Evolutionary conservation across 345 rosid species (phyloP), one percentile per base, ranked within the genome.

Genomic region (Kernera saxatilis): DNA sequence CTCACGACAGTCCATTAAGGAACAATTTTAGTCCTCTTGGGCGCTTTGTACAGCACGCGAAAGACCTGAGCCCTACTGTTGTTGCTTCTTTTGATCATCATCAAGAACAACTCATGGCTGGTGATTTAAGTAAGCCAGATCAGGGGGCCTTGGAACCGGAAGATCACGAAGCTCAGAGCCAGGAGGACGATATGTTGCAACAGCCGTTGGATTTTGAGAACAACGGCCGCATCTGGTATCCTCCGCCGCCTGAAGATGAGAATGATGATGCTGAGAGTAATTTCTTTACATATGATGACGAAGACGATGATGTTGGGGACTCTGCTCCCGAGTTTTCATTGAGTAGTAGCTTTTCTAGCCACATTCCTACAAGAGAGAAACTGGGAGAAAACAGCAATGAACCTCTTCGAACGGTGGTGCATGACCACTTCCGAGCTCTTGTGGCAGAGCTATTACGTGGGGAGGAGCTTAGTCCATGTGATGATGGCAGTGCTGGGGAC

Each of bases 391-490:
- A 77, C 70, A 84, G 77, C 72, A 89, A 80, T 74, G 97, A 88
- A 63, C 94, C 97, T 70, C 82, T 88, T 29, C 79, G 78, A 76
- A 86, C 91, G 4, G 82, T 85, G 77, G 85, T 90, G 50, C 97
- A 85, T 49, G 94, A 84, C 53, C 97, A 95, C 69, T 95, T 95
- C 81, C 83, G 91, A 86, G 99, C 98, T 70, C 99, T 95, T 75
- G 99, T 95, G 3, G 86, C 91, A 3, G 96, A 90, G 83, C 86
- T 95, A 27, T 77, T 95, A 73, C 89, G 76, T 30, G 87, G 96
- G 9, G 97, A 92, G 73, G 91, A 84, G 69, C 84, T 91, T 58
- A 51, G 50, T 51, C 69, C 78, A 54, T 76, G 69, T 30, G 78
- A 83, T 37, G 96, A 85, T 70, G 87, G 77, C 13, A 55, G 72